Percentiles rank a stretch among this genome's conserved stretches.
Evolutionary conservation across 2,329 filamentous ascomycete species (phyloP).

Genomic region (Pyricularia pennisetigena): DNA sequence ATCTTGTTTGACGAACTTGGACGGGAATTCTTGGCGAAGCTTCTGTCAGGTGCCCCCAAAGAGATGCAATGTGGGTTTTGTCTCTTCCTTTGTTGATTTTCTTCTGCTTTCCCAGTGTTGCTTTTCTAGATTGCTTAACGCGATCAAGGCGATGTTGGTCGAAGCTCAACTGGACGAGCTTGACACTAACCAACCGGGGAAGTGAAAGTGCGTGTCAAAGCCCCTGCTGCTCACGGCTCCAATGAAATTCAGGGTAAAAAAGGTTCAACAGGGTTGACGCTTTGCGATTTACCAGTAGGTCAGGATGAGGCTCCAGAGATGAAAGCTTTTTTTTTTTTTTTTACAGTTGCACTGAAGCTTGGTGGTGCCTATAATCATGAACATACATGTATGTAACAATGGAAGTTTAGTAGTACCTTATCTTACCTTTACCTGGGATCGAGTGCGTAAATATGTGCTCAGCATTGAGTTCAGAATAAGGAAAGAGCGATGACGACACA

Average conservation of each 20-base stretch:
- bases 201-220: neutral
- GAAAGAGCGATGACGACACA: neutral
- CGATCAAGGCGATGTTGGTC: neutral
- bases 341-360: neutral
- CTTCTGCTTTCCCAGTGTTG: neutral
- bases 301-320: neutral
- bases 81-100: neutral
- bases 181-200: neutral
- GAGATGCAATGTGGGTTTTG: neutral
- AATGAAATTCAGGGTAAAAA: neutral
- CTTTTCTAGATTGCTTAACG: neutral
- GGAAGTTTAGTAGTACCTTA: no score
- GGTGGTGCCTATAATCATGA: neutral
- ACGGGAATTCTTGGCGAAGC: neutral
- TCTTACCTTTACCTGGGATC: neutral
- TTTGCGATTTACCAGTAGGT: neutral
- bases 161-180: neutral
- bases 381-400: no score
- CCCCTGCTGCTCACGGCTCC: neutral
- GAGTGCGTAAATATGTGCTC: neutral
- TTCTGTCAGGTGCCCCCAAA: neutral
- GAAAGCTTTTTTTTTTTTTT: no score
- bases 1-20: neutral
- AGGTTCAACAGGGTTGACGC: neutral
- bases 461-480: neutral